phyloP scores from a whole-genome alignment of 2,329 filamentous ascomycete genomes.

The Pestalotiopsis sp. region DNA sequence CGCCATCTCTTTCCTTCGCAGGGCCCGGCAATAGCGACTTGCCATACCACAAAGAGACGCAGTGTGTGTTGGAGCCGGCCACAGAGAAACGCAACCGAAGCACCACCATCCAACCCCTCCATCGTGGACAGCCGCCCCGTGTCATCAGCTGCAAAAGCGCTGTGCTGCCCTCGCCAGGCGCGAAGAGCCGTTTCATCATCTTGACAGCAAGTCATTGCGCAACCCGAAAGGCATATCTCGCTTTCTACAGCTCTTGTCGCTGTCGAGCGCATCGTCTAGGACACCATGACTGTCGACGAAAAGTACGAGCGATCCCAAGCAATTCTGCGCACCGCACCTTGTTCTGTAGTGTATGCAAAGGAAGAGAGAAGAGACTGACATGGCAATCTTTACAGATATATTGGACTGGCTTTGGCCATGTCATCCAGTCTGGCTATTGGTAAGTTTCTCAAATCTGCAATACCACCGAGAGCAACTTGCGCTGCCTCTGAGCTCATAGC shows the following conservation, averaged over 20 bases:
- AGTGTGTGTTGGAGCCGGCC: not conserved
- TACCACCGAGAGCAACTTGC: constrained; percentile 13
- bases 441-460: constrained; percentile 39
- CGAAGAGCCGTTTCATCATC: not conserved
- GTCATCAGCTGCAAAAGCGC: not conserved
- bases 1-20: not conserved
- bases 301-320: constrained; percentile 1
- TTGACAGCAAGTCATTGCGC: not conserved
- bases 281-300: constrained; percentile 6
- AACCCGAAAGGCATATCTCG: not conserved
- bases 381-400: constrained; percentile 57
- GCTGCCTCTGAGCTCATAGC: constrained; percentile 12
- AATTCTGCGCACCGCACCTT: not conserved
- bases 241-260: not conserved
- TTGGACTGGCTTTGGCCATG: constrained; percentile 75
- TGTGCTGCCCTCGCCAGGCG: constrained; percentile 9
- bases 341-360: not conserved
- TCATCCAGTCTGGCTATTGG: constrained; percentile 76
- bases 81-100: not conserved
- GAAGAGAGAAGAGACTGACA: constrained; percentile 29
- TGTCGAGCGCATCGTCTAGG: not conserved
- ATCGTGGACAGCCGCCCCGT: not conserved
- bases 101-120: not conserved
- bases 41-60: not conserved
- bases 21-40: not conserved